phyloP scores from a whole-genome alignment of 768 basidiomycete species.

The Mycena belliarum region DNA sequence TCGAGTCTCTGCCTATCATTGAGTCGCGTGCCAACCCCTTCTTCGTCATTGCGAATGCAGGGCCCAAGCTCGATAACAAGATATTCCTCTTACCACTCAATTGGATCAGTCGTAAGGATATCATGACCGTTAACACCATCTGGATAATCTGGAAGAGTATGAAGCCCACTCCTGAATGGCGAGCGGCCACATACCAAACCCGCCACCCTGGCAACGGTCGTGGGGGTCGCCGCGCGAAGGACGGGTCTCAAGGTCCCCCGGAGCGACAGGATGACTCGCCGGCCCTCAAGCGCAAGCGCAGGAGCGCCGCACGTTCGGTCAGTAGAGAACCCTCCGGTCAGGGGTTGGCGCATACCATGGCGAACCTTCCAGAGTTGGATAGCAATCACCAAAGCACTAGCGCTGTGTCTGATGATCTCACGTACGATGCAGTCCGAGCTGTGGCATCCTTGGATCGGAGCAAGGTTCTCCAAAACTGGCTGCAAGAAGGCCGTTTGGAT shows the following conservation, averaged over 20 bases:
- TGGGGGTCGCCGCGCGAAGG: conserved; percentile 1
- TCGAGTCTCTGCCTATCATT: conserved; percentile 1
- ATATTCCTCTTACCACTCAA: neutral
- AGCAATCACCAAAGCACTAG: neutral
- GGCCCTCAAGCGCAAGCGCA: conserved; percentile 4
- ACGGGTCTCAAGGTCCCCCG: neutral
- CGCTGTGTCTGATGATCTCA: conserved; percentile 1
- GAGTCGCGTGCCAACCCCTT: conserved; percentile 8
- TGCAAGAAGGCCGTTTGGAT: neutral
- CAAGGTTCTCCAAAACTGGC: conserved; percentile 5
- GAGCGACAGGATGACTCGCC: conserved; percentile 1
- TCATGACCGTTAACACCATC: neutral
- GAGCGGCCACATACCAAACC: neutral
- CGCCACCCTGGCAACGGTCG: neutral
- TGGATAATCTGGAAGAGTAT: neutral
- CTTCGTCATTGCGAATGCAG: conserved; percentile 9
- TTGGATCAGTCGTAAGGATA: neutral
- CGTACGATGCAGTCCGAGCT: conserved; percentile 6
- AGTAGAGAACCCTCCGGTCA: neutral
- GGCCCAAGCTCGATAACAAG: conserved; percentile 1
- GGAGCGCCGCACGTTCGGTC: neutral
- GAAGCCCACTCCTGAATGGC: neutral
- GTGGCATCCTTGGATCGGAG: neutral
- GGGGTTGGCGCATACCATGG: neutral
- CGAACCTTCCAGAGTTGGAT: conserved; percentile 6